Evolutionary conservation across 192 early-diverging fungal species (phyloP).

Genomic region (Entrophospora sp.): DNA sequence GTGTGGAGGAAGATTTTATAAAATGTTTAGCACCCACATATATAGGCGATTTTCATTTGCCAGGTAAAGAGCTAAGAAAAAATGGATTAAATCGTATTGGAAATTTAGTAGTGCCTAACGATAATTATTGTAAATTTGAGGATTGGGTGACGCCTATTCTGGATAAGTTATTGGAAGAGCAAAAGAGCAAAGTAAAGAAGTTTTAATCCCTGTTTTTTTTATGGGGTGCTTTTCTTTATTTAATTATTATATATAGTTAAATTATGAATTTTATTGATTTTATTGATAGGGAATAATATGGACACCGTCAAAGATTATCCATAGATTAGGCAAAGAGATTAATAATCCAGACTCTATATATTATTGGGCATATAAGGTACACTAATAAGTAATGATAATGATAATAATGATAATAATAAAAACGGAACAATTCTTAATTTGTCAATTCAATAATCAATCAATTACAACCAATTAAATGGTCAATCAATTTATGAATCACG

Average conservation of each 20-base stretch:
- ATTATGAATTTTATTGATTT: neutral
- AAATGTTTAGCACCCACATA: slow-evolving; percentile 90
- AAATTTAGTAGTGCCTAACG: slow-evolving; percentile 94
- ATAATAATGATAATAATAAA: too few species aligned
- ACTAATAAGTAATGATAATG: too few species aligned
- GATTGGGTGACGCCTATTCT: slow-evolving; percentile 96
- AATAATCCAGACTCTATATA: slow-evolving; percentile 84
- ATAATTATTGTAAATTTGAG: slow-evolving; percentile 99
- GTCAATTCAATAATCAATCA: neutral
- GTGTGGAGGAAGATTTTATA: slow-evolving; percentile 97
- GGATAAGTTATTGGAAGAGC: slow-evolving; percentile 87
- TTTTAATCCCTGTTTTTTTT: neutral
- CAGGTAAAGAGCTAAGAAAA: slow-evolving; percentile 71
- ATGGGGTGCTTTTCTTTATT: neutral
- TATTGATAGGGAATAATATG: slow-evolving; percentile 54
- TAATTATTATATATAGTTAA: neutral
- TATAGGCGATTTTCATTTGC: slow-evolving; percentile 67
- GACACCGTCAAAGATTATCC: slow-evolving; percentile 90
- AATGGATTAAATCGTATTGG: slow-evolving; percentile 94
- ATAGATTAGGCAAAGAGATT: slow-evolving; percentile 82
- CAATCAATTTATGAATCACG: neutral
- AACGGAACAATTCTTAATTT: too few species aligned
- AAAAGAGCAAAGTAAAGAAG: slow-evolving; percentile 65
- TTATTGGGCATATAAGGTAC: slow-evolving; percentile 93
- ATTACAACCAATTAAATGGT: neutral